Evolutionary conservation across 768 basidiomycete species (phyloP).

Genomic region (Tephrocybe sp.): DNA sequence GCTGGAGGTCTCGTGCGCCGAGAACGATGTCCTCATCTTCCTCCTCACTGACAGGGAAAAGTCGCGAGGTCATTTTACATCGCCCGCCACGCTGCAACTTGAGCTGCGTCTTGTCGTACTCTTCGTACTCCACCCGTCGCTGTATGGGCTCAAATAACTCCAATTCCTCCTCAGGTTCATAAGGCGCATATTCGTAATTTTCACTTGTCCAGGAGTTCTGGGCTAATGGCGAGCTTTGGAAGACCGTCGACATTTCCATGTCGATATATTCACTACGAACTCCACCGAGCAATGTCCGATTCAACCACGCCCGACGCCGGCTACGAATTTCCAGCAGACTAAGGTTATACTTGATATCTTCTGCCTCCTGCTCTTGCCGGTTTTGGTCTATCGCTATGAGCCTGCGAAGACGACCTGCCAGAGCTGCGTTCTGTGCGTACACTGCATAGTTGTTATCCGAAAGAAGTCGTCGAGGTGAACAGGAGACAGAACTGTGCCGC

Average conservation of each 20-base stretch:
- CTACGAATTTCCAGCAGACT: slow-evolving; percentile 54
- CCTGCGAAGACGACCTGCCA: slow-evolving; percentile 35
- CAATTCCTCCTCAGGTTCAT: background rate
- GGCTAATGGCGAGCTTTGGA: slow-evolving; percentile 49
- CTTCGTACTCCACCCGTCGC: slow-evolving; percentile 13
- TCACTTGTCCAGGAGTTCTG: slow-evolving; percentile 33
- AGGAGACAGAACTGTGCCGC: slow-evolving; percentile 19
- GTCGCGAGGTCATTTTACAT: slow-evolving; percentile 16
- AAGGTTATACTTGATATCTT: slow-evolving; percentile 37
- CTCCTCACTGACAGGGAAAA: slow-evolving; percentile 43
- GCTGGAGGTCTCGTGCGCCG: slow-evolving; percentile 27
- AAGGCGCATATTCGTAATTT: slow-evolving; percentile 26
- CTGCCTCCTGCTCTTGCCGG: slow-evolving; percentile 36
- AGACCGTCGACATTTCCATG: slow-evolving; percentile 48
- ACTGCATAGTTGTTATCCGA: slow-evolving; percentile 28
- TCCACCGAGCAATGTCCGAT: slow-evolving; percentile 35
- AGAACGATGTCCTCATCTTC: slow-evolving; percentile 19
- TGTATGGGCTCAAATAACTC: background rate
- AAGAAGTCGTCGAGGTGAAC: slow-evolving; percentile 26
- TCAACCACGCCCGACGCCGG: slow-evolving; percentile 66
- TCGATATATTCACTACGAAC: slow-evolving; percentile 19
- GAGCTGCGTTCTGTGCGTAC: slow-evolving; percentile 29
- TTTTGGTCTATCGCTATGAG: slow-evolving; percentile 39
- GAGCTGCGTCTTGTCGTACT: slow-evolving; percentile 15
- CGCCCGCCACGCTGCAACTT: slow-evolving; percentile 12